phyloP scores from a whole-genome alignment of 2,329 filamentous ascomycete species.

The Fusarium illudens region DNA sequence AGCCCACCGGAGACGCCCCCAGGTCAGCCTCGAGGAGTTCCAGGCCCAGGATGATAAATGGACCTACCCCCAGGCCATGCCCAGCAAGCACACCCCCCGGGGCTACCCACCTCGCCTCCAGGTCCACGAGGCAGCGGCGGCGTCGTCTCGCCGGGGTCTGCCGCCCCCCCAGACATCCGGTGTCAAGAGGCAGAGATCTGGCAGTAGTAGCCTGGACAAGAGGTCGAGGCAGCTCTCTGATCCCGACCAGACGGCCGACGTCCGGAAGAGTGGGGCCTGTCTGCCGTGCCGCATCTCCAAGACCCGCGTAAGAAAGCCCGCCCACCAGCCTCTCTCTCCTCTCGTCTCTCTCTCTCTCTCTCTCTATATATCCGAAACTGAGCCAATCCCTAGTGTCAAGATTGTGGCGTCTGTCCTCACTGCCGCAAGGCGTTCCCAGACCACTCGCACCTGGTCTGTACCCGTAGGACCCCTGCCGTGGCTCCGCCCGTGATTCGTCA shows the following conservation, averaged over 20 bases:
- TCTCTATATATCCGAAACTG: conserved; percentile 39
- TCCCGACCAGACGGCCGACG: conserved; percentile 57
- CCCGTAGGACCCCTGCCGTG: conserved; percentile 49
- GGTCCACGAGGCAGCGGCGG: conserved; percentile 43
- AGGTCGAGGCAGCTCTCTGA: conserved; percentile 50
- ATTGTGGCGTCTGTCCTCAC: conserved; percentile 53
- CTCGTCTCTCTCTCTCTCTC: conserved; percentile 12
- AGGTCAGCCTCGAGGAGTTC: conserved; percentile 47
- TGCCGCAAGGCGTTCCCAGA: conserved; percentile 53
- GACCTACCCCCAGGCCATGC: conserved; percentile 50
- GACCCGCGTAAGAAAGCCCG: conserved; percentile 53
- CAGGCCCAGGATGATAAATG: conserved; percentile 52
- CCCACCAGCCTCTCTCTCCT: conserved; percentile 12
- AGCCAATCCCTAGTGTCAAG: conserved; percentile 48
- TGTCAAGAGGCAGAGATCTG: conserved; percentile 50
- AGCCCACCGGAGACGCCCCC: conserved; percentile 36
- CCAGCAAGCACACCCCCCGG: conserved; percentile 43
- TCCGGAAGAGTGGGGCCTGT: conserved; percentile 59
- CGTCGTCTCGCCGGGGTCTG: conserved; percentile 31
- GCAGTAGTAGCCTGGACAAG: conserved; percentile 45
- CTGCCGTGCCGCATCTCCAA: conserved; percentile 59
- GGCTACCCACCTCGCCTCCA: conserved; percentile 47
- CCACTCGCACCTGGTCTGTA: conserved; percentile 53
- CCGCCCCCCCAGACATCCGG: conserved; percentile 37
- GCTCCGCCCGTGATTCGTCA: conserved; percentile 51